Evolutionary conservation across 1,284 basidiomycete genomes (phyloP), one percentile per base, ranked within the genome.

Genomic region (Cryptococcus hybrid): DNA sequence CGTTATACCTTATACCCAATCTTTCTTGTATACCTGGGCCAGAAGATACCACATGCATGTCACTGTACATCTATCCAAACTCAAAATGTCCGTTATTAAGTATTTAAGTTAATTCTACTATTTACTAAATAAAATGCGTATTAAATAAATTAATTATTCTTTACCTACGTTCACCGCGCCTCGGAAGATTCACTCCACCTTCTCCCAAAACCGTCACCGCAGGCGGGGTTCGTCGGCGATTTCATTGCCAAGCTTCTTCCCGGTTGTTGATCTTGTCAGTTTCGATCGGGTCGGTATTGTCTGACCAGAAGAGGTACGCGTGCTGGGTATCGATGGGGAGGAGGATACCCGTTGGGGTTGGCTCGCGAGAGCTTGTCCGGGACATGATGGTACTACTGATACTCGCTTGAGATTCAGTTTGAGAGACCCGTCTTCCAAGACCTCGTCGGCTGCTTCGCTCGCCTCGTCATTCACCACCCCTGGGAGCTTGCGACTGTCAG

Each of bases 101-200:
- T 30, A 30, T 30, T 30, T 3, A 30, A 30, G 4, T 30, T 30
- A 30, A 30, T 30, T 7, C 43, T 24, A 7, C 43, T 11, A 7
- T 8, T 45, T 24, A 6, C 12, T 13, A 45, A n/a, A n/a, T n/a
- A n/a, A 15, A n/a, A 13, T 24, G 13, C 42, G n/a, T n/a, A n/a
- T n/a, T n/a, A 12, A 44, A 44, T n/a, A 44, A 44, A 45, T 24
- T 24, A 45, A n/a, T 12, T 45, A 12, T 6, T 45, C 6, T 24
- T 45, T 34, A 34, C 51, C 38, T 40, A 15, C 15, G 39, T 34
- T 13, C 30, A 30, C 3, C 30, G 30, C 59, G 54, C 43, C 64
- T 54, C 13, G 66, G 66, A 4, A 68, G 56, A 38, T 68, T 68
- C 6, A 59, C 55, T 5, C 66, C 64, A 7, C 60, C 63, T 38